A percentile compares a stretch with the other conserved stretches of the same genome.
Conservation (phyloP, 1,284 basidiomycete species). For the Ustilago tritici region DNA sequence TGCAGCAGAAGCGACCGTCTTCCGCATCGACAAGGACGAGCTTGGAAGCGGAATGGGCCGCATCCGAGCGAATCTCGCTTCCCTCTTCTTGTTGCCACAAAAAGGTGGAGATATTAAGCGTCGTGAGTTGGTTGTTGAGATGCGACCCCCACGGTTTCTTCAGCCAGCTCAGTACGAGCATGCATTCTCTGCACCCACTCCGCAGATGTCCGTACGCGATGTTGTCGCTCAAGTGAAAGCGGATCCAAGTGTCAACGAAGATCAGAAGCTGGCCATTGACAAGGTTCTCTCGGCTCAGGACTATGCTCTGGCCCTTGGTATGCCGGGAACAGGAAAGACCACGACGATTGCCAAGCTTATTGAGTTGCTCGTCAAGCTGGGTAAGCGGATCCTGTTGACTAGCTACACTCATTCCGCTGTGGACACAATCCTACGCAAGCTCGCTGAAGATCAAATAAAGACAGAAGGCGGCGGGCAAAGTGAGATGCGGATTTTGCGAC, state of each 20-base stretch:
- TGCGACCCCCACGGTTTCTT: conserved; percentile 77
- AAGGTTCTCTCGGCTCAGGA: conserved; percentile 84
- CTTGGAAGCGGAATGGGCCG: conserved; percentile 85
- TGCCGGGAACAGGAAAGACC: conserved; percentile 99
- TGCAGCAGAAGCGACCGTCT: conserved; percentile 72
- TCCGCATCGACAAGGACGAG: conserved; percentile 95
- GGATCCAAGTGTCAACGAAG: conserved; percentile 76
- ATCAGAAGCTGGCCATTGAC: conserved; percentile 80
- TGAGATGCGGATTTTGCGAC: conserved; percentile 75
- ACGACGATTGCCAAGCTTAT: conserved; percentile 93
- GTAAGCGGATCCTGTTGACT: conserved; percentile 88
- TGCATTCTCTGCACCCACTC: not conserved
- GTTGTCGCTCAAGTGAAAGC: conserved; percentile 5
- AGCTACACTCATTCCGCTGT: conserved; percentile 98
- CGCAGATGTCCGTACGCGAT: not conserved
- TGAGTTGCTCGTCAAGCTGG: conserved; percentile 79
- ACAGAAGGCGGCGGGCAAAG: conserved; percentile 16
- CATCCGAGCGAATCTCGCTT: conserved; percentile 88
- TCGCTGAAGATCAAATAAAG: conserved; percentile 73
- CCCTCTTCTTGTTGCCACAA: conserved; percentile 80
- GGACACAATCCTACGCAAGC: conserved; percentile 89
- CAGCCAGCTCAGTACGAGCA: conserved; percentile 6
- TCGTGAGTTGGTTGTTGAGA: conserved; percentile 83
- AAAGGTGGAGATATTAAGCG: conserved; percentile 72
- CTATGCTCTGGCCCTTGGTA: conserved; percentile 91